Evolutionary conservation across 352 stramenopile genomes (phyloP), one percentile per base, ranked within the genome.

Genomic region (Globisporangium lucens): DNA sequence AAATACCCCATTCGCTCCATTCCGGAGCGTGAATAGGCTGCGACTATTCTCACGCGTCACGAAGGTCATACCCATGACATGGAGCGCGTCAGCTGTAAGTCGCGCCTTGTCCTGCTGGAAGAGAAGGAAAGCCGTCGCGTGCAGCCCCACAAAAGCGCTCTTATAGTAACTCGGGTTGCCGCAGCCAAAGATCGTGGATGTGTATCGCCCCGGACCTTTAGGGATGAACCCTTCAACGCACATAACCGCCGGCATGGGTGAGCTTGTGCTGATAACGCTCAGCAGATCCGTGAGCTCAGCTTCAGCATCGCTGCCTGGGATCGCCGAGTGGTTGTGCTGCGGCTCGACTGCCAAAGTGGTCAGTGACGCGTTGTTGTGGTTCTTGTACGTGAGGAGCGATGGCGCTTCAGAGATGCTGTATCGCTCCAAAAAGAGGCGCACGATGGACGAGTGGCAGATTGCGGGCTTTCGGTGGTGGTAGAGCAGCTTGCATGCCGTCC

Each of bases 261-360:
- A 68, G 41, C 82, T 88, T 63, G 77, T 78, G 72, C 77, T 80
- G 68, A 90, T 82, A 35, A 90, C 78, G n/a, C 78, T 64, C 0
- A 90, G 65, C 3, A 90, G 56, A 29, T 76, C 66, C 12, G 82
- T 66, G 0, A 87, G 62, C 47, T 83, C 78, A 0, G 65, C 61
- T 30, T 90, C 82, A 0, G 68, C 72, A 51, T 79, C 71, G 15
- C 70, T 79, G 8, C 75, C 75, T 12, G 79, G 71, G 6, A 49
- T 33, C 0, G 61, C 61, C 62, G 65, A 47, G 43, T 80, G 63
- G 15, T 65, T 41, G 27, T 59, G 56, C 49, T 29, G 35, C 33
- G 15, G 0, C 0, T 43, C 56, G 43, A 56, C 12, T 24, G 22
- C 36, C 15, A 46, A 24, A 5, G n/a, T 36, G 20, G 27, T 61